Evolutionary conservation across 352 stramenopile species (phyloP).

Genomic region (Phytophthora palmivora): DNA sequence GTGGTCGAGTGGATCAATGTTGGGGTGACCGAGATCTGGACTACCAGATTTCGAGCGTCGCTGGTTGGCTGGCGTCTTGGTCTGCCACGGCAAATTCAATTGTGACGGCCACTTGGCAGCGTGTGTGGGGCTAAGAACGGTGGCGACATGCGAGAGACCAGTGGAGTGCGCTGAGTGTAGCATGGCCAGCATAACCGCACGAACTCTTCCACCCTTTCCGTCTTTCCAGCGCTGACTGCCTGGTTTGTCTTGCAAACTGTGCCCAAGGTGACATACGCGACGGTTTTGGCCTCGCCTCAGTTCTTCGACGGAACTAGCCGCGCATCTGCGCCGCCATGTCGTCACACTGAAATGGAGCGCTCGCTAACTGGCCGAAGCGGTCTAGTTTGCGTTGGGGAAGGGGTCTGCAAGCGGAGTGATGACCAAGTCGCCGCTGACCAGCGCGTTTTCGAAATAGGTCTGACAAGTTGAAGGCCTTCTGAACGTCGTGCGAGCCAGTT

Average conservation of each 20-base stretch:
- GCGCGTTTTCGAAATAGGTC: constrained; percentile 11
- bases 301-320: constrained; percentile 41
- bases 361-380: constrained; percentile 7
- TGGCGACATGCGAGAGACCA: constrained; percentile 34
- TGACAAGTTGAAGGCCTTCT: constrained; percentile 18
- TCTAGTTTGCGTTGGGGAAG: constrained; percentile 26
- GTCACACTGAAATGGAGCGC: constrained; percentile 31
- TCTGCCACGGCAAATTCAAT: constrained; percentile 41
- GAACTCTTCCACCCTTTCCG: constrained; percentile 30
- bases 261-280: constrained; percentile 38
- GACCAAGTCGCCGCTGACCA: constrained; percentile 1
- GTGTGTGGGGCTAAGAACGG: constrained; percentile 31
- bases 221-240: constrained; percentile 32
- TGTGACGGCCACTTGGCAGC: constrained; percentile 29
- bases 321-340: constrained; percentile 28
- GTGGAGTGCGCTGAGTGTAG: constrained; percentile 26
- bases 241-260: constrained; percentile 40
- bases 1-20: constrained; percentile 14
- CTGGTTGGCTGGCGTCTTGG: constrained; percentile 28
- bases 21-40: constrained; percentile 13
- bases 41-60: constrained; percentile 21
- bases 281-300: constrained; percentile 25
- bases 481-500: constrained; percentile 15
- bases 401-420: constrained; percentile 3
- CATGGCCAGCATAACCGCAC: constrained; percentile 22